Conservation (phyloP, 352 stramenopile species). For the Pythium vanterpoolii region DNA sequence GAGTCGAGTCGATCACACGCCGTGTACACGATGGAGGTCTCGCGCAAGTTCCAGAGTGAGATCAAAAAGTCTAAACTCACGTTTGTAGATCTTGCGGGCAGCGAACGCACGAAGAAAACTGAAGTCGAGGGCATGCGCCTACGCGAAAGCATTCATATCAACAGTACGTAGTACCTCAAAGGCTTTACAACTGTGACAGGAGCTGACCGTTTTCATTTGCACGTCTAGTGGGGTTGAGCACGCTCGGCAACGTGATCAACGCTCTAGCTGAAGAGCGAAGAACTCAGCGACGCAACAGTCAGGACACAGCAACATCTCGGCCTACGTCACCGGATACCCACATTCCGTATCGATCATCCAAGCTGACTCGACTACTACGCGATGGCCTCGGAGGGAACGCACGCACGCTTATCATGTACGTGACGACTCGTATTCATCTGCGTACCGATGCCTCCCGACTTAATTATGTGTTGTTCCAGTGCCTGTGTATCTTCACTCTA, state of each 20-base stretch:
- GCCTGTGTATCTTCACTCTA: constrained; percentile 60
- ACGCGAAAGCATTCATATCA: constrained; percentile 65
- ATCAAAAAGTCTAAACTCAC: constrained; percentile 56
- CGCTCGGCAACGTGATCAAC: constrained; percentile 59
- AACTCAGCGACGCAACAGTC: constrained; percentile 23
- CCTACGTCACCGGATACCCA: constrained; percentile 20
- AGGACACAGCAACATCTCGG: constrained; percentile 1
- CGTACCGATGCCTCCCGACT: neutral
- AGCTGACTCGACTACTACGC: constrained; percentile 51
- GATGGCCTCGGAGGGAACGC: constrained; percentile 56
- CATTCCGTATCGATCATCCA: constrained; percentile 49
- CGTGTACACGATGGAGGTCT: constrained; percentile 54
- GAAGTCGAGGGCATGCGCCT: constrained; percentile 42
- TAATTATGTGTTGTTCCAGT: constrained; percentile 23
- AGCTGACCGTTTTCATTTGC: neutral
- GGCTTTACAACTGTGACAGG: neutral
- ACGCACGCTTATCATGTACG: constrained; percentile 58
- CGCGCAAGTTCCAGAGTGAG: constrained; percentile 35
- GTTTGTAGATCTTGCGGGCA: constrained; percentile 60
- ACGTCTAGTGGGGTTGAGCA: constrained; percentile 36
- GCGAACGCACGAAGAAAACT: constrained; percentile 54
- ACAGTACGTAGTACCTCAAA: constrained; percentile 24
- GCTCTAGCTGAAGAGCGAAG: constrained; percentile 39
- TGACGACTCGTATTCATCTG: neutral
- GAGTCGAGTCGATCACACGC: constrained; percentile 59